A percentile compares a stretch with the other conserved stretches of the same genome.
These are phyloP conservation scores for Diaporthe aspalathi DNA, from an alignment of 2,329 filamentous ascomycete species.

Conservation along the genomic window DNA sequence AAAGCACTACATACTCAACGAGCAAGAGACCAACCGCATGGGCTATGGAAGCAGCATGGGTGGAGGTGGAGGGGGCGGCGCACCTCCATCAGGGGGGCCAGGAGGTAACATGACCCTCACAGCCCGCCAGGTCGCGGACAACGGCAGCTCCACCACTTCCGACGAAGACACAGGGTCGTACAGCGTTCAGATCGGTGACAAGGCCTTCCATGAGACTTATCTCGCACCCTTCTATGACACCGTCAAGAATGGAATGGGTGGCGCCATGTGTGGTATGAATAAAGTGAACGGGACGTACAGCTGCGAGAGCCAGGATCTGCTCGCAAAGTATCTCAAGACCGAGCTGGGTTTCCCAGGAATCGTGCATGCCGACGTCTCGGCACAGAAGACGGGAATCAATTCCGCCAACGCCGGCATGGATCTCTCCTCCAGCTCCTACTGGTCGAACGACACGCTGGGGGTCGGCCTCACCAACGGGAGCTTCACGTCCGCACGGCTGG, in stretches of 20 bases:
- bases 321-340: constrained; percentile 74
- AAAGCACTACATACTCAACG: constrained; percentile 74
- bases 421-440: constrained; percentile 72
- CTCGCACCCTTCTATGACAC: constrained; percentile 48
- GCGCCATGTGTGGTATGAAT: constrained; percentile 32
- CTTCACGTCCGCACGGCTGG: constrained; percentile 64
- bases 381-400: constrained; percentile 72
- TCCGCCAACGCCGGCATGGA: constrained; percentile 75
- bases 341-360: constrained; percentile 73
- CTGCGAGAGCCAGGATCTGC: constrained; percentile 74
- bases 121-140: neutral
- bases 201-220: constrained; percentile 57
- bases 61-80: constrained; percentile 56
- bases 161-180: constrained; percentile 59
- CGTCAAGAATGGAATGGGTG: constrained; percentile 11
- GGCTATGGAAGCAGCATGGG: neutral
- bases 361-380: constrained; percentile 75
- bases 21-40: constrained; percentile 51
- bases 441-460: constrained; percentile 61
- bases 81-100: neutral
- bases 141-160: constrained; percentile 44
- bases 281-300: constrained; percentile 58
- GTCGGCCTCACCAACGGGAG: constrained; percentile 70
- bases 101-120: neutral
- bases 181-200: constrained; percentile 53